Evolutionary conservation across 78 protist genomes (phyloP).

Genomic region (Dictyostelium citrinum): DNA sequence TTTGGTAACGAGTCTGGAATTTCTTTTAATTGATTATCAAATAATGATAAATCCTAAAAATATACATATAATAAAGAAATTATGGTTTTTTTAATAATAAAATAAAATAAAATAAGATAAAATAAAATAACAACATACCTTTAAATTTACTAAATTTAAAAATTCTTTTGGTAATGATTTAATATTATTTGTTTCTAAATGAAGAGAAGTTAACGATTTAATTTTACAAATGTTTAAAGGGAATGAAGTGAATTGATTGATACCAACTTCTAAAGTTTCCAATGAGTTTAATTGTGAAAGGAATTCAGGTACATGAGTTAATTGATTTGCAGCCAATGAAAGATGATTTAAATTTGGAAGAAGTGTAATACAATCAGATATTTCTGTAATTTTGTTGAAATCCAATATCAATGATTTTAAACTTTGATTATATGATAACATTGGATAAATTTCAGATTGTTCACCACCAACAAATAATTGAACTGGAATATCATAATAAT

Average conservation of each 20-base stretch:
- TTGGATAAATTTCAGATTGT: not conserved
- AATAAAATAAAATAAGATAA: not conserved
- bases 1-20: conserved; percentile 48
- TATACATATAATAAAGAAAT: not conserved
- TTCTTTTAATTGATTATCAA: not conserved
- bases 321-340: conserved; percentile 33
- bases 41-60: conserved; percentile 23
- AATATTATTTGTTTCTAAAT: conserved; percentile 29
- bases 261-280: conserved; percentile 13
- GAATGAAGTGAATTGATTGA: not conserved
- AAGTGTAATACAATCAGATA: conserved; percentile 14
- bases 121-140: not conserved
- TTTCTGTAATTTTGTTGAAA: conserved; percentile 8
- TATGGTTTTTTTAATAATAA: not conserved
- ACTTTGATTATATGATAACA: not conserved
- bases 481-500: not conserved
- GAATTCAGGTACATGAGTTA: conserved; percentile 17
- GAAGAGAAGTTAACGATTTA: conserved; percentile 5
- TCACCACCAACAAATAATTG: not conserved
- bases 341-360: conserved; percentile 2
- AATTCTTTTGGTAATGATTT: not conserved
- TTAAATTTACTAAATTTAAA: not conserved
- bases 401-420: conserved; percentile 35
- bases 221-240: conserved; percentile 11
- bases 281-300: not conserved